phyloP scores from a whole-genome alignment of 768 basidiomycete genomes.

The Epithele typhae region DNA sequence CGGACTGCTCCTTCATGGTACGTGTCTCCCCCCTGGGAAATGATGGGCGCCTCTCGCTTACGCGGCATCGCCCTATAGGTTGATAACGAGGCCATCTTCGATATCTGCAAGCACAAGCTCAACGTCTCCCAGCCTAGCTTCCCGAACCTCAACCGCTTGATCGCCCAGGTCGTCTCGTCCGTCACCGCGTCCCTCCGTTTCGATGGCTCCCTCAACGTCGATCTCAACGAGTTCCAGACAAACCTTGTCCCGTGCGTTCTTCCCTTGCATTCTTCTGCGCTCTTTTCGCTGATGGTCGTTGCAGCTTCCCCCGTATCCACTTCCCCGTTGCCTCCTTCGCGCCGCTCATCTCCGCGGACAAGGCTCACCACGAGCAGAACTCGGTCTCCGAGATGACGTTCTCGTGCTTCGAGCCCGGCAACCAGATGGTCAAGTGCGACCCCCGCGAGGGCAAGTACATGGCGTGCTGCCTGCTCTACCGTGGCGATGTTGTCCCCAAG shows the following conservation, averaged over 20 bases:
- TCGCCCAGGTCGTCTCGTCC: slow-evolving; percentile 98
- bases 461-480: slow-evolving; percentile 90
- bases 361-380: slow-evolving; percentile 95
- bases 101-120: slow-evolving; percentile 97
- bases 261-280: too few species aligned
- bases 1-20: slow-evolving; percentile 99
- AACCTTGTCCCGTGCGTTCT: slow-evolving; percentile 73
- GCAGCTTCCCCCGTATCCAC: slow-evolving; percentile 87
- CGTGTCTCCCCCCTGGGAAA: slow-evolving; percentile 10
- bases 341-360: slow-evolving; percentile 91
- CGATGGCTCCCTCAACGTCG: slow-evolving; percentile 96
- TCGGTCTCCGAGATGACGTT: slow-evolving; percentile 98
- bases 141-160: slow-evolving; percentile 91
- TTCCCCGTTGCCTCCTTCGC: slow-evolving; percentile 97
- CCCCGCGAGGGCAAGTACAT: slow-evolving; percentile 99
- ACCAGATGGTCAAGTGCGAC: slow-evolving; percentile 97
- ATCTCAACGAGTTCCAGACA: slow-evolving; percentile 97
- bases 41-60: too few species aligned
- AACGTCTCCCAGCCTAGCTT: slow-evolving; percentile 83
- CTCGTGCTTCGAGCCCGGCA: slow-evolving; percentile 94
- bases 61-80: slow-evolving; percentile 44
- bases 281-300: too few species aligned
- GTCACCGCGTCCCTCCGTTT: slow-evolving; percentile 97
- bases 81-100: slow-evolving; percentile 99
- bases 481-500: slow-evolving; percentile 96